Base-by-base conservation (phyloP, 2,329 filamentous ascomycete genomes). In the Ceratocystis eucalypticola region DNA sequence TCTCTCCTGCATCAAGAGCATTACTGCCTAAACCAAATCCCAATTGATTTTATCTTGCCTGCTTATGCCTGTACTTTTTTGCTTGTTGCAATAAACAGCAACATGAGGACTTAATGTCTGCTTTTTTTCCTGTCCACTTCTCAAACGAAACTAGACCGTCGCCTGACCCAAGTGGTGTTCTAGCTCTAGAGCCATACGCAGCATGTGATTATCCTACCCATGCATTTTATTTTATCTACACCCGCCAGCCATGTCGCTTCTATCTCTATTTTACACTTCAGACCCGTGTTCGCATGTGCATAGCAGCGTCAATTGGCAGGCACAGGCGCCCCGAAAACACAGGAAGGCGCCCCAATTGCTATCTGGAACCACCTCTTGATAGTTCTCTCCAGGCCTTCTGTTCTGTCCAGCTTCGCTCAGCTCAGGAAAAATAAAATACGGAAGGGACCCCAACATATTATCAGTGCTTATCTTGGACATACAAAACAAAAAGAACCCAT, bases 171-270 rank as follows among this genome's bases (percentile, higher is more conserved):
- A 41, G 37, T 41, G 37, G 37, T 41, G 37, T 41, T 41, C 37
- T 22, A 53, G 20, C 48, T 53, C n/a, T 20, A 50, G 20, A 50
- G 22, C 22, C 46, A 50, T 22, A 50, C 37, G 37, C 46, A 50
- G 48, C 48, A 53, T 53, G 48, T 53, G 48, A 53, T 53, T 53
- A 53, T 53, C 20, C 48, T 53, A 53, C 48, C 25, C 48, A 53
- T 41, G 37, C 37, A 41, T 41, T 41, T 41, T 41, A 41, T 41
- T 41, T 12, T 41, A 53, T 20, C 17, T 28, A 25, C 48, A 25
- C 48, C 48, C 48, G 22, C 25, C 48, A 22, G 25, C 12, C 48
- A 53, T 53, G 12, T 20, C 12, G 25, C 20, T 22, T 20, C 46
- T 3, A 22, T 53, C 48, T 10, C 25, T 53, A 8, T 17, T 17